These are phyloP conservation scores for Candida insectorum DNA, from an alignment of 805 yeast genomes.

Conservation along the genomic window DNA sequence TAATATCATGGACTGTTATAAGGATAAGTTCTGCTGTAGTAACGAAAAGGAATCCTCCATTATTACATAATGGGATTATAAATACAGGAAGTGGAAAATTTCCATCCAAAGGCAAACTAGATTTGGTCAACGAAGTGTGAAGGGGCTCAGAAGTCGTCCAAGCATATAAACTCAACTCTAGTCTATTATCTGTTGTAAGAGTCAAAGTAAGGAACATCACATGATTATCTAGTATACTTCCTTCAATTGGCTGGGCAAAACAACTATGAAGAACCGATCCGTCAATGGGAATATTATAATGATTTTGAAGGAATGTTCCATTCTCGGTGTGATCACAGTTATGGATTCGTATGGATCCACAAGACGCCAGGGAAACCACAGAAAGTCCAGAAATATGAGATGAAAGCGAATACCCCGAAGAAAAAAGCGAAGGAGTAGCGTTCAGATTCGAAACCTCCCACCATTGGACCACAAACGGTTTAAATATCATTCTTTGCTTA, in stretches of 20 bases:
- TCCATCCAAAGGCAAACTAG: conserved; percentile 38
- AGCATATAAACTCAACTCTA: conserved; percentile 34
- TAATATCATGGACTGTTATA: conserved; percentile 41
- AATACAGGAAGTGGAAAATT: conserved; percentile 42
- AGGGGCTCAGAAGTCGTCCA: conserved; percentile 38
- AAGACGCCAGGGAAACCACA: conserved; percentile 35
- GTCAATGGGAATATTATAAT: conserved; percentile 37
- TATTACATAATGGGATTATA: conserved; percentile 35
- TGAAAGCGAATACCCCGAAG: conserved; percentile 25
- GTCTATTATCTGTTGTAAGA: conserved; percentile 34
- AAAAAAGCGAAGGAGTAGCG: conserved; percentile 13
- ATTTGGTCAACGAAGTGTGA: conserved; percentile 26
- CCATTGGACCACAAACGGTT: conserved; percentile 50
- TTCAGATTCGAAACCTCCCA: conserved; percentile 31
- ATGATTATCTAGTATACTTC: conserved; percentile 21
- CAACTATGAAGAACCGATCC: conserved; percentile 42
- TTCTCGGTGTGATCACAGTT: conserved; percentile 30
- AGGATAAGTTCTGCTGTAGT: conserved; percentile 28
- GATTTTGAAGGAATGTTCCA: conserved; percentile 36
- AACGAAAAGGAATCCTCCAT: conserved; percentile 38
- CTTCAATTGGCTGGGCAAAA: conserved; percentile 35
- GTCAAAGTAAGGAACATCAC: conserved; percentile 32
- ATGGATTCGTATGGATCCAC: conserved; percentile 35
- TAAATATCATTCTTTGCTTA: conserved; percentile 19
- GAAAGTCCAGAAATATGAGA: conserved; percentile 39